Conservation (phyloP, 345 rosid genomes). For the Angophora floribunda region DNA sequence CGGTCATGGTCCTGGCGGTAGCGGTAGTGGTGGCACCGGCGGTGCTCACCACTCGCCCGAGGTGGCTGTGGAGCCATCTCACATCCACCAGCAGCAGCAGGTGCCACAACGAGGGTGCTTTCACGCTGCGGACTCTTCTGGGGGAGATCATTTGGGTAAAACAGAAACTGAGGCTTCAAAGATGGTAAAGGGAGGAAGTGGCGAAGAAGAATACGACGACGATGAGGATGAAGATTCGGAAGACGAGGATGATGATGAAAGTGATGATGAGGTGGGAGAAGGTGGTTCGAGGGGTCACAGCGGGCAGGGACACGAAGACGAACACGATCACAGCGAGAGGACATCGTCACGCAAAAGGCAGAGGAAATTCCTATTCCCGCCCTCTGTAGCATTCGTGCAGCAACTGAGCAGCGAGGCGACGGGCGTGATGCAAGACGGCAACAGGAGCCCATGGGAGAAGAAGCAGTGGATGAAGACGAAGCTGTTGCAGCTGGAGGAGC, state of each 20-base stretch:
- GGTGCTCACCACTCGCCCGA: conserved; percentile 31
- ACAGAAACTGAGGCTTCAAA: conserved; percentile 23
- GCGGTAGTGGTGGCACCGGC: neutral
- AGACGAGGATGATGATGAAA: neutral
- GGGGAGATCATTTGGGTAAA: conserved; percentile 7
- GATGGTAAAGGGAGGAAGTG: conserved; percentile 22
- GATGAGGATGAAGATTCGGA: conserved; percentile 43
- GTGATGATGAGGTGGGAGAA: conserved; percentile 39
- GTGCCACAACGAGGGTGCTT: conserved; percentile 36
- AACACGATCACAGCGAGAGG: conserved; percentile 28
- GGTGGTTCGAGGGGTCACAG: conserved; percentile 25
- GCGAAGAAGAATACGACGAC: conserved; percentile 38
- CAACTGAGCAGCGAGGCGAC: conserved; percentile 35
- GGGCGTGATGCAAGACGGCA: conserved; percentile 38
- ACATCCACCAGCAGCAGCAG: conserved; percentile 18
- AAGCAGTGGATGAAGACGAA: conserved; percentile 70
- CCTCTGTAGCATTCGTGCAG: conserved; percentile 25
- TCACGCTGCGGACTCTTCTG: conserved; percentile 34
- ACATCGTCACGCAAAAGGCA: conserved; percentile 17
- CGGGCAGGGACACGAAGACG: conserved; percentile 28
- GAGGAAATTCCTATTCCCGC: conserved; percentile 6
- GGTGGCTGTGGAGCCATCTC: conserved; percentile 13
- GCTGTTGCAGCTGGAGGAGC: conserved; percentile 62
- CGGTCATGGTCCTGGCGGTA: conserved; percentile 27
- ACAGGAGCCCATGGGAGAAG: conserved; percentile 74